Evolutionary conservation across 495 filamentous ascomycete genomes (phyloP), one percentile per base, ranked within the genome.

Genomic region (Chaetomium fimeti): DNA sequence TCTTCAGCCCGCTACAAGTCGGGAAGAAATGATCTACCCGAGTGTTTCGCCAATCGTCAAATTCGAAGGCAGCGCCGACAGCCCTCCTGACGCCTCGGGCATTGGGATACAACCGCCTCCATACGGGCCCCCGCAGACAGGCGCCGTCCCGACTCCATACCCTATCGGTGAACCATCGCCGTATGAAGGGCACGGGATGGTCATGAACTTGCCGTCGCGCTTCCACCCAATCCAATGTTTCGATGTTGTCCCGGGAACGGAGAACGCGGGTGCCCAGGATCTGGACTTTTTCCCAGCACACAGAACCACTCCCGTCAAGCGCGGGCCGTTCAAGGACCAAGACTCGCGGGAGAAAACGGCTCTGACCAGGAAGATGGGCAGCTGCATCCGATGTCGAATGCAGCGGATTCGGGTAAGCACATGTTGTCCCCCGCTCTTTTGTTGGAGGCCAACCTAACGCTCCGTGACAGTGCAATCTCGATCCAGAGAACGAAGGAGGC

Each of bases 361-460:
- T 16, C 77, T 76, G 28, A 84, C 81, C 0, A 73, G 81, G 63
- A 77, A 78, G 57, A 81, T 82, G 53, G 81, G 79, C 12, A 81
- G 79, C 57, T 84, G 81, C 64, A 79, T 83, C 58, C 70, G 81
- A 29, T 84, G 81, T 60, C 75, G 81, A 54, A 83, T 83, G 77
- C 81, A 83, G 69, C 76, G 81, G n/a, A 82, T 83, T 61, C 77
- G 81, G 57, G 81, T 83, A 68, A 75, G 79, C 68, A 27, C 59
- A 13, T 55, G 53, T 28, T 24, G 18, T 27, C 28, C 16, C 43
- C 60, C 25, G 55, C 22, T 28, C n/a, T 13, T n/a, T 28, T 28
- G 12, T 1, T 27, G 2, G 25, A 51, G 38, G 13, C 18, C n/a
- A 22, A 11, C 20, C 60, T 73, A 28, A 72, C 62, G 29, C 22